A percentile compares a stretch with the other conserved stretches of the same genome.
Conservation (phyloP, 1,139 yeast genomes). For the Candida sanyaensis region DNA sequence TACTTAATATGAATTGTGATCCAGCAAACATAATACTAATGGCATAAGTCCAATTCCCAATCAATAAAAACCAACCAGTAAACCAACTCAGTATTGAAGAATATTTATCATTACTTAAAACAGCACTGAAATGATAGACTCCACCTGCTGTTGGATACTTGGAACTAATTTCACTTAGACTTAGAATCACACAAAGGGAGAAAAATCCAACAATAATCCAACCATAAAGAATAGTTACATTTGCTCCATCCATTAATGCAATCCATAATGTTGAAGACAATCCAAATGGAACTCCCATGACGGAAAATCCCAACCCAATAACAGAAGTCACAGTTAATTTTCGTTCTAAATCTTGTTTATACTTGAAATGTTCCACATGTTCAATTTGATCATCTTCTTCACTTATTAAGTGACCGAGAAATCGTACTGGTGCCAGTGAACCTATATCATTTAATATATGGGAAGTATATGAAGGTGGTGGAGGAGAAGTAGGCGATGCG, state of each 20-base stretch:
- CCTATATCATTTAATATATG: conserved; percentile 17
- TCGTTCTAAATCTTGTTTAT: conserved; percentile 67
- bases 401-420: conserved; percentile 22
- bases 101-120: conserved; percentile 59
- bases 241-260: conserved; percentile 71
- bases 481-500: conserved; percentile 6
- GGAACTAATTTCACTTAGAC: conserved; percentile 70
- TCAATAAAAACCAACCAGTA: conserved; percentile 72
- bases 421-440: conserved; percentile 23
- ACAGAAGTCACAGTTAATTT: conserved; percentile 67
- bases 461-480: conserved; percentile 19
- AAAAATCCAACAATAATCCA: conserved; percentile 66
- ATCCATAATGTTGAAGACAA: conserved; percentile 70
- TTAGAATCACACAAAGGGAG: conserved; percentile 62
- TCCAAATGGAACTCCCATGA: conserved; percentile 81
- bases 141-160: conserved; percentile 78
- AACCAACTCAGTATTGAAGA: conserved; percentile 65
- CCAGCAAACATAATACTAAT: conserved; percentile 75
- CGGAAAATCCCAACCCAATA: conserved; percentile 71
- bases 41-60: conserved; percentile 79
- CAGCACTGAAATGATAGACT: conserved; percentile 74
- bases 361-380: conserved; percentile 67
- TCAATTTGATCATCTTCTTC: conserved; percentile 51
- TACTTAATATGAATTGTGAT: conserved; percentile 66
- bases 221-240: conserved; percentile 70